Conservation (phyloP, 345 rosid species). For the Dipteronia dyeriana region DNA sequence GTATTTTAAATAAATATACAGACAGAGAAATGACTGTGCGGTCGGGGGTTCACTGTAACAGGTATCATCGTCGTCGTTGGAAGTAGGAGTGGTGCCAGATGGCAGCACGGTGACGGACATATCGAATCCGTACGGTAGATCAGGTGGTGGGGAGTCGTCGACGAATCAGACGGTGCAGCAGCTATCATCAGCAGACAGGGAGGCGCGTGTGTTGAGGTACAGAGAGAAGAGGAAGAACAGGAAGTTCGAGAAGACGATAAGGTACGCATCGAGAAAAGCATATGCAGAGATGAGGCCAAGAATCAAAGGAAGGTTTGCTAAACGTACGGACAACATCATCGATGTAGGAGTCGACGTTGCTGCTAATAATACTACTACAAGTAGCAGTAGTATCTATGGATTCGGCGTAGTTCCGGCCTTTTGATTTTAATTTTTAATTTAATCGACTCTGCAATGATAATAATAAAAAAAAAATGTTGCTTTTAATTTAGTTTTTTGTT, state of each 20-base stretch:
- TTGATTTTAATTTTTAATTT: conserved; percentile 22
- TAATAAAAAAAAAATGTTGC: background rate
- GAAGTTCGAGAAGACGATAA: conserved; percentile 94
- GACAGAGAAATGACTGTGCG: background rate
- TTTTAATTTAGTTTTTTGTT: background rate
- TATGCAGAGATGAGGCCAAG: conserved; percentile 91
- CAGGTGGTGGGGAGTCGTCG: conserved; percentile 44
- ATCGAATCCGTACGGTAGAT: conserved; percentile 49
- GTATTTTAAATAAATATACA: background rate
- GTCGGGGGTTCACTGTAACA: conserved; percentile 37
- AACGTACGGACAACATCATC: conserved; percentile 49
- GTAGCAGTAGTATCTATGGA: conserved; percentile 35
- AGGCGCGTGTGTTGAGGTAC: conserved; percentile 93
- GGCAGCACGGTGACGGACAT: conserved; percentile 63
- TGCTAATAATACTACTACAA: conserved; percentile 14
- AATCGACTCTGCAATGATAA: background rate
- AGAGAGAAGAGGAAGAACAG: conserved; percentile 96
- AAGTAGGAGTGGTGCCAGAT: conserved; percentile 93
- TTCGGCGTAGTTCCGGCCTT: conserved; percentile 86
- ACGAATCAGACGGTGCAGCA: conserved; percentile 52
- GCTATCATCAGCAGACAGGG: conserved; percentile 78
- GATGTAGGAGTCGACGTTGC: conserved; percentile 43
- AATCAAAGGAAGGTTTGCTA: conserved; percentile 92
- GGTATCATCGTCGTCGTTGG: conserved; percentile 88
- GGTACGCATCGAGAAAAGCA: conserved; percentile 91